Evolutionary conservation across 345 rosid genomes (phyloP), one percentile per base, ranked within the genome.

Genomic region (Diplotaxis tenuifolia): DNA sequence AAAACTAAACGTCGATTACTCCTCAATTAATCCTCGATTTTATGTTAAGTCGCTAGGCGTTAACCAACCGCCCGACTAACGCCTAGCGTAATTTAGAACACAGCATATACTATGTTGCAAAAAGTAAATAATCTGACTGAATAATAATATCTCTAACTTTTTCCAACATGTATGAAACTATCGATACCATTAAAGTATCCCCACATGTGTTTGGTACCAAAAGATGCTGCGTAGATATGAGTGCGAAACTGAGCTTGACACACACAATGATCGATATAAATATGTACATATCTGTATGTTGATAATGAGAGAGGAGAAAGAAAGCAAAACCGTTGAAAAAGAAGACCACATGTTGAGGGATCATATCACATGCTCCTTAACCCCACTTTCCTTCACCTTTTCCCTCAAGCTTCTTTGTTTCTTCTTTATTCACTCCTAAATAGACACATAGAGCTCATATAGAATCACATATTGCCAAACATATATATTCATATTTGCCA

Each of bases 361-460:
- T 77, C 72, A 77, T 53, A 27, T 77, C 80, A 77, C 80, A 71
- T 77, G 80, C 72, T 59, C 67, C 58, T 65, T 66, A 77, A 77
- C 76, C 80, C 80, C 80, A 77, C 80, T 65, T 71, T 77, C 60
- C 42, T 64, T 70, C 61, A 9, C 29, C 58, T 68, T 68, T 75
- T 54, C 12, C 60, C 4, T 61, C 61, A 36, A 73, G 45, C 57
- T 64, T 81, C 50, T 38, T 59, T 64, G 28, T 18, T 74, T 36
- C 72, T 54, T 65, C 15, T 49, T 50, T 40, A 12, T 15, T 21
- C 64, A n/a, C 23, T 52, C 56, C 67, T 47, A 29, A 57, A 47
- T 57, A 50, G 23, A 60, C 52, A 25, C 28, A 15, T 0, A 21
- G 3, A 9, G 8, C 47, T 61, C 9, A 62, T 42, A 15, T 63